A percentile compares a stretch with the other conserved stretches of the same genome.
These are phyloP conservation scores for Cyberlindnera galapagoensis DNA, from an alignment of 805 yeast genomes.

Conservation along the genomic window DNA sequence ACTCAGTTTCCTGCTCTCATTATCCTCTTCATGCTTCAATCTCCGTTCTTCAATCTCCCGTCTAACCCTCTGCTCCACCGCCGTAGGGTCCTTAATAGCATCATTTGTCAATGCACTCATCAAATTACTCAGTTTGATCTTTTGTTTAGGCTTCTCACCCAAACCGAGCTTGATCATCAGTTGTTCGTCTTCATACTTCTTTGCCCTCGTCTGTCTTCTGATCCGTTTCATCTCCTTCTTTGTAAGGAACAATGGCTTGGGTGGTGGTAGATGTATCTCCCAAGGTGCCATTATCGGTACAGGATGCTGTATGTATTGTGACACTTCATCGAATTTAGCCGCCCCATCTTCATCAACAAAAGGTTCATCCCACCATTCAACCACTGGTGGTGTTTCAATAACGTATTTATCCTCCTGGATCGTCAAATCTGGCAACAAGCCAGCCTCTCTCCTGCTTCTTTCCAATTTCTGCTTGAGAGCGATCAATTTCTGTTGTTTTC, in stretches of 20 bases:
- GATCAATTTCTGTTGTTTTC: constrained; percentile 33
- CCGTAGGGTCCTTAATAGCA: constrained; percentile 84
- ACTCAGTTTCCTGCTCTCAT: constrained; percentile 55
- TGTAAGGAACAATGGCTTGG: constrained; percentile 54
- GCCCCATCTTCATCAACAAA: constrained; percentile 37
- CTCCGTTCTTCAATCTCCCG: constrained; percentile 61
- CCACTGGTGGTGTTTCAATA: constrained; percentile 45
- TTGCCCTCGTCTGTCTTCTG: constrained; percentile 62
- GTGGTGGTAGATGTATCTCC: constrained; percentile 38
- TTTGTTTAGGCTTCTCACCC: constrained; percentile 85
- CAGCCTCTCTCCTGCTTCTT: constrained; percentile 34
- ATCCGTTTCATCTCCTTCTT: constrained; percentile 70
- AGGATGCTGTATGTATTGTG: constrained; percentile 80
- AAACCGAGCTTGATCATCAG: constrained; percentile 75
- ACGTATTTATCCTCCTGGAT: constrained; percentile 52
- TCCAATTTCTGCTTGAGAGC: constrained; percentile 29
- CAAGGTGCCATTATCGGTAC: constrained; percentile 55
- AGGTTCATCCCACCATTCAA: constrained; percentile 90
- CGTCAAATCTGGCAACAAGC: constrained; percentile 39
- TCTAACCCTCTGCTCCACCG: constrained; percentile 66
- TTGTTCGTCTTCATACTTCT: constrained; percentile 60
- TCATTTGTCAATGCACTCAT: constrained; percentile 84
- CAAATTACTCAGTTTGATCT: constrained; percentile 75
- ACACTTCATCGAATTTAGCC: constrained; percentile 37
- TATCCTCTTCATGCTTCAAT: constrained; percentile 49